Evolutionary conservation across 306 rosid species (phyloP).

Genomic region (Sphenostylis stenocarpa): DNA sequence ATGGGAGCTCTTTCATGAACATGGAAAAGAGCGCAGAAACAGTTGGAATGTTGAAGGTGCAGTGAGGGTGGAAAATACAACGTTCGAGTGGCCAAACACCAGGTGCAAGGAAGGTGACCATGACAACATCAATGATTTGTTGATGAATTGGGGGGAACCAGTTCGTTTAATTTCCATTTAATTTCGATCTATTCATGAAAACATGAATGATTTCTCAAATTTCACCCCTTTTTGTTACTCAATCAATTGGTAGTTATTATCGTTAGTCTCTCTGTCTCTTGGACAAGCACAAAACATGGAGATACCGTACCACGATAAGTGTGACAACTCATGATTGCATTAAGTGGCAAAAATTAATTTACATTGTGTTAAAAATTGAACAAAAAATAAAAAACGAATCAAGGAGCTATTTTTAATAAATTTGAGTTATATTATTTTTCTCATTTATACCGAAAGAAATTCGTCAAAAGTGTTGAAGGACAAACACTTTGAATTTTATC

Average conservation of each 20-base stretch:
- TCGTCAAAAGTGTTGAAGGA: background rate
- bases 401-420: background rate
- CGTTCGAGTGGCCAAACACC: conserved; percentile 23
- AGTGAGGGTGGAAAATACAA: conserved; percentile 43
- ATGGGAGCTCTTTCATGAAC: background rate
- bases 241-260: conserved; percentile 50
- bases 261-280: conserved; percentile 38
- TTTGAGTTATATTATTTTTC: background rate
- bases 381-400: too few relatives aligned
- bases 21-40: background rate
- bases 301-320: background rate
- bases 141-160: conserved; percentile 50
- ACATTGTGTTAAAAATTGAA: too few relatives aligned
- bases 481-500: too few relatives aligned
- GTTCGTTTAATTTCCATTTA: conserved; percentile 42
- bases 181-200: too few relatives aligned
- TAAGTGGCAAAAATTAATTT: background rate
- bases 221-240: background rate
- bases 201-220: too few relatives aligned
- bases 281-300: background rate
- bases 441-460: background rate
- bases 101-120: conserved; percentile 68
- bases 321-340: background rate
- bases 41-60: conserved; percentile 12
- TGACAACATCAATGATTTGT: conserved; percentile 42